Base-by-base conservation (phyloP, 2,329 filamentous ascomycete genomes). In the Helicocarpus griseus region DNA sequence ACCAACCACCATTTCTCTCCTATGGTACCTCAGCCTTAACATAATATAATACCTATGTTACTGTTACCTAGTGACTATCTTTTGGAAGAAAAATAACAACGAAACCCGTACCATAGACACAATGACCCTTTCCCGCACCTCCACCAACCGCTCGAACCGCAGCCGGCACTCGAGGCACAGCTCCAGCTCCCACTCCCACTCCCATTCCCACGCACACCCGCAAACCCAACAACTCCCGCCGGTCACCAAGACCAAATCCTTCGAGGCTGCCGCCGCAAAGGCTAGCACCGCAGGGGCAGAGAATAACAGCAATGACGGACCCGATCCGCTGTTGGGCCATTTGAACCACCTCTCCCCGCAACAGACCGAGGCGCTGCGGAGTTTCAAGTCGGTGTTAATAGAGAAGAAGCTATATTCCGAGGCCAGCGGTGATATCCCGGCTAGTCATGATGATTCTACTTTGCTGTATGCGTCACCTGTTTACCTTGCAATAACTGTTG, bases 301-400 rank as follows among this genome's bases (percentile, higher is more conserved):
- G n/a, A n/a, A n/a, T n/a, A n/a, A n/a, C 24, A 33, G 11, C 24
- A 26, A 21, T 5, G 21, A 26, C 19, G 41, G 22, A 0, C 31
- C 50, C 2, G 56, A 56, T 38, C 53, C 51, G 24, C 49, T 58
- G 19, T 19, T 64, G 8, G 89, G 88, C n/a, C 89, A 95, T 66
- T 73, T 91, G 43, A 85, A 88, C 46, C 85, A 91, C 68, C 76
- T 96, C 54, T 87, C 74, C 24, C 72, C 77, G 19, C 74, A 79
- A 48, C 86, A 96, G 71, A 77, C 82, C 58, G 70, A 76, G 28
- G 81, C 83, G 17, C 75, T 96, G 48, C 67, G 71, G 22, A 76
- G 80, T 39, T 95, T 96, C 77, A 94, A 90, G 73, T 64, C 67
- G 9, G 65, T 85, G 35, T 77, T 87, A 31, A 72, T 78, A 57